phyloP scores from a whole-genome alignment of 345 rosid species.

The Erodium maritimum region DNA sequence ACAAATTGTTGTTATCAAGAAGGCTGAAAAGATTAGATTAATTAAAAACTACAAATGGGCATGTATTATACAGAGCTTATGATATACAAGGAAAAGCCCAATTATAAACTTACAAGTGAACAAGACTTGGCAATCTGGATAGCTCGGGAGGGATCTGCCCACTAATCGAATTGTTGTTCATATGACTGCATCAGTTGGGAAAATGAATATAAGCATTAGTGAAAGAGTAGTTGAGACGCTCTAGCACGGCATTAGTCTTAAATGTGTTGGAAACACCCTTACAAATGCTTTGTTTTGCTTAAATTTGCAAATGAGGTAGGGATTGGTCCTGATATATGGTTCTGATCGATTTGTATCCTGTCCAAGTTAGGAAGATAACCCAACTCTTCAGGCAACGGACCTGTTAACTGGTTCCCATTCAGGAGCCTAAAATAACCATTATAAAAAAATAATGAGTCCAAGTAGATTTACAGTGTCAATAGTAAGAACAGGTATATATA shows the following conservation, averaged over 20 bases:
- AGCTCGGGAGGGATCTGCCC: slow-evolving; percentile 86
- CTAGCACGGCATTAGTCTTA: background rate
- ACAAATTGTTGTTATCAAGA: slow-evolving; percentile 80
- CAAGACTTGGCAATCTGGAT: slow-evolving; percentile 59
- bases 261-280: slow-evolving; percentile 27
- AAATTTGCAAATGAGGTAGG: slow-evolving; percentile 76
- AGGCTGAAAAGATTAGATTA: slow-evolving; percentile 40
- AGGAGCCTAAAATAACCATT: slow-evolving; percentile 50
- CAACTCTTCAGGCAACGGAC: slow-evolving; percentile 76
- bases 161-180: slow-evolving; percentile 94
- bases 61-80: background rate
- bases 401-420: slow-evolving; percentile 77
- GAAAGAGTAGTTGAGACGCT: background rate
- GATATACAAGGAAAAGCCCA: slow-evolving; percentile 7
- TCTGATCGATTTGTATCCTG: slow-evolving; percentile 92
- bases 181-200: slow-evolving; percentile 50
- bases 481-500: background rate
- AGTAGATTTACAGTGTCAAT: background rate
- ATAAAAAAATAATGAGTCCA: background rate
- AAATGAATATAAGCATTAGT: slow-evolving; percentile 13
- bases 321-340: slow-evolving; percentile 65
- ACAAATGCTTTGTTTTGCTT: slow-evolving; percentile 85
- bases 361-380: slow-evolving; percentile 77
- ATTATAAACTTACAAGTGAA: slow-evolving; percentile 76
- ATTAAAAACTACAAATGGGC: slow-evolving; percentile 2